phyloP scores from a whole-genome alignment of 345 rosid genomes.

The Litchi chinensis region DNA sequence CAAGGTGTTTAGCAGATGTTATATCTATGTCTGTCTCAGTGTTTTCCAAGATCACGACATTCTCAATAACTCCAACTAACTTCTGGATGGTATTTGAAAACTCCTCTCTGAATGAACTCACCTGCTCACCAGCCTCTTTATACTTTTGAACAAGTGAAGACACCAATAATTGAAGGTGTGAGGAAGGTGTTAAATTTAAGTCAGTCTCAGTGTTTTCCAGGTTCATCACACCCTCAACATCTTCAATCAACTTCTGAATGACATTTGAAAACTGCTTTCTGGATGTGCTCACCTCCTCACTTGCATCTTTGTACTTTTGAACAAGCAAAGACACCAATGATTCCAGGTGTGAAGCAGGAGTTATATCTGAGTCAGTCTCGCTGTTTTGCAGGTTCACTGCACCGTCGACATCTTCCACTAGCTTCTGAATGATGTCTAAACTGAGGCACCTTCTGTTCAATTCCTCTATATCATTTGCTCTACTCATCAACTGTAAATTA shows the following conservation, averaged over 20 bases:
- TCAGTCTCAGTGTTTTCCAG: slow-evolving; percentile 43
- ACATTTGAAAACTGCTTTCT: slow-evolving; percentile 24
- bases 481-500: slow-evolving; percentile 50
- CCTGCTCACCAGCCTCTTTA: not conserved
- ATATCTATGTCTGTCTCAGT: not conserved
- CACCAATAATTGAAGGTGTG: not conserved
- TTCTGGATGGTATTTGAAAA: not conserved
- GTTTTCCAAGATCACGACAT: not conserved
- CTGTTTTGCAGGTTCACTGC: not conserved
- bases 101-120: not conserved
- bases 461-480: slow-evolving; percentile 55
- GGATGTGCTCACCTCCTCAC: not conserved
- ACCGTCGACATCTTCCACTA: not conserved
- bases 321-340: not conserved
- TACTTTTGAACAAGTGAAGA: slow-evolving; percentile 6
- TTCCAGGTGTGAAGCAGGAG: not conserved
- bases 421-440: slow-evolving; percentile 6
- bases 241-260: slow-evolving; percentile 54
- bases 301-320: not conserved
- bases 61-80: slow-evolving; percentile 1
- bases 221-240: slow-evolving; percentile 58
- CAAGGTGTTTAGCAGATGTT: not conserved
- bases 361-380: not conserved
- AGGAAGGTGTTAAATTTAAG: slow-evolving; percentile 39
- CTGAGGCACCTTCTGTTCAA: slow-evolving; percentile 47